Percentiles rank a stretch among this genome's conserved stretches.
These are phyloP conservation scores for Umbelopsis sp. DNA, from an alignment of 192 early-diverging fungal species.

Conservation along the genomic window DNA sequence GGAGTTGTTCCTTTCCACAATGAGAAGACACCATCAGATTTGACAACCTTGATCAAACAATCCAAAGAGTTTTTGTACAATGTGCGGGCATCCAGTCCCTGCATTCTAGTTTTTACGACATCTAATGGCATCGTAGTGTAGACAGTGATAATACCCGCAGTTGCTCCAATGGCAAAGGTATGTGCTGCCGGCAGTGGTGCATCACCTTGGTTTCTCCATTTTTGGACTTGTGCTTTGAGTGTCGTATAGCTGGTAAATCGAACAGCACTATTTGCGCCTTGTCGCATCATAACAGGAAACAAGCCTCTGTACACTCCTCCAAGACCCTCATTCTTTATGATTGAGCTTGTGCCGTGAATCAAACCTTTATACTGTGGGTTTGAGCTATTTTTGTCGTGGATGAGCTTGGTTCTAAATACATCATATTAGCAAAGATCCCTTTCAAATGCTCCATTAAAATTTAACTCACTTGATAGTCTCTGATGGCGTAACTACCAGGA, in stretches of 20 bases:
- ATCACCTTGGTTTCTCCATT: constrained; percentile 31
- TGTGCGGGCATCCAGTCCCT: constrained; percentile 69
- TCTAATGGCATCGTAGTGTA: constrained; percentile 97
- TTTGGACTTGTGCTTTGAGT: constrained; percentile 55
- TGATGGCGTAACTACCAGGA: constrained; percentile 86
- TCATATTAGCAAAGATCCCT: too few species aligned
- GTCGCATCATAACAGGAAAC: constrained; percentile 88
- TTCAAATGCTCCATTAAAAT: neutral
- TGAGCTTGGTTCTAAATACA: constrained; percentile 78
- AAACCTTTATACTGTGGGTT: constrained; percentile 80
- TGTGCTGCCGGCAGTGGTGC: constrained; percentile 54
- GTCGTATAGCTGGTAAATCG: constrained; percentile 86
- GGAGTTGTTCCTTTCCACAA: constrained; percentile 98
- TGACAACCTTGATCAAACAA: constrained; percentile 70
- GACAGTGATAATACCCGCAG: constrained; percentile 91
- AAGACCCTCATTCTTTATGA: constrained; percentile 73
- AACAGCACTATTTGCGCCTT: constrained; percentile 95
- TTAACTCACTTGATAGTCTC: constrained; percentile 88
- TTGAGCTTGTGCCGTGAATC: constrained; percentile 66
- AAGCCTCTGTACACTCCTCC: constrained; percentile 89
- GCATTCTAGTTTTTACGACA: constrained; percentile 98
- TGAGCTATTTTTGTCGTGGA: constrained; percentile 82
- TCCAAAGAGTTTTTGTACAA: constrained; percentile 75
- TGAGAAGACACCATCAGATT: constrained; percentile 76
- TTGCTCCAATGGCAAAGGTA: constrained; percentile 76